Base-by-base conservation (phyloP, 768 basidiomycete genomes). In the Plicaturopsis crispa region DNA sequence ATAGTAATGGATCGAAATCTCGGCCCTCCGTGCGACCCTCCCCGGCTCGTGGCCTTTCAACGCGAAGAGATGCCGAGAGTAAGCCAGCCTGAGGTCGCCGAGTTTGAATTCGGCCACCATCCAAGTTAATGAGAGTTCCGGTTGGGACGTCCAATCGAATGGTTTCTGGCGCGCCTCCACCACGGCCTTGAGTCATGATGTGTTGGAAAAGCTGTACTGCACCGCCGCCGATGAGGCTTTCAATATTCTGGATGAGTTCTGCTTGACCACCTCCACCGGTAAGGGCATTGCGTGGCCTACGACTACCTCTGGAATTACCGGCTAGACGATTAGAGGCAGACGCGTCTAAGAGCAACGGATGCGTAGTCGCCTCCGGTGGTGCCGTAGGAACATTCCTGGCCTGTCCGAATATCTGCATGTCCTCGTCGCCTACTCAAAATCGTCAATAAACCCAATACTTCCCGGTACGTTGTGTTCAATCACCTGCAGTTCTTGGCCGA, bases 201-300 rank as follows among this genome's bases (percentile, higher is more conserved):
- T 90, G 84, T 39, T 92, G 84, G 49, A 96, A 73, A 19, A 92
- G 66, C 50, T 92, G 89, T 13, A 83, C 70, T 6, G 85, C 85
- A 18, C 85, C 84, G 7, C 78, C 78, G 0, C 87, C 86, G 39
- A 93, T 77, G 39, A 90, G 75, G 42, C 83, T 78, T 43, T 90
- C 83, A 31, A 96, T 77, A 12, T 80, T 84, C 43, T 83, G 78
- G 17, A 88, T 60, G 31, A 91, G 65, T 33, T 84, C 80, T 14
- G 61, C 67, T 38, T 67, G 69, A 33, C 63, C 63, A 33, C 62
- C 70, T n/a, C n/a, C n/a, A 36, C 48, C 51, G 12, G 70, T 65
- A 32, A 73, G 60, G 34, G 75, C 66, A 40, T 82, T 72, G 31
- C 78, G 77, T 1, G 72, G 56, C 32, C 78, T 73, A 35, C 81